Conservation (phyloP, 129 eudicot genomes). For the Heracleum sosnowskyi region DNA sequence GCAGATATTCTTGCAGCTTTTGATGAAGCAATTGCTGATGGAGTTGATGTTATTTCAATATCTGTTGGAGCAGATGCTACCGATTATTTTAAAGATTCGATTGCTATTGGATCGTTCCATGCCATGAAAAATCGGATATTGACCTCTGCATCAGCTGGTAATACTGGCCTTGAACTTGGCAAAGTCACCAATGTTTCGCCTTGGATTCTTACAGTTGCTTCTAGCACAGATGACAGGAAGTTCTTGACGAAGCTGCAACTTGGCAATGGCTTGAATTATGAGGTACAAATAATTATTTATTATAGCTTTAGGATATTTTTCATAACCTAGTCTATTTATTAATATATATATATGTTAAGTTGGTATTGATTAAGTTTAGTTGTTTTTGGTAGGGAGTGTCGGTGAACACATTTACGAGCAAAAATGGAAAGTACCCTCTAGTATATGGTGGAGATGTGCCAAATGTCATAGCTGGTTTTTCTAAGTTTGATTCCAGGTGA, state of each 20-base stretch:
- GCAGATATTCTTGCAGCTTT: conserved; percentile 52
- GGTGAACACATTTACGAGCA: conserved; percentile 31
- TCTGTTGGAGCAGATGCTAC: conserved; percentile 40
- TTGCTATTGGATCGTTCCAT: conserved; percentile 82
- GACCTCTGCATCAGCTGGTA: conserved; percentile 70
- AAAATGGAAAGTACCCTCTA: conserved; percentile 21
- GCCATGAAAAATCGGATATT: conserved; percentile 59
- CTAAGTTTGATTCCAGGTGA: conserved; percentile 30
- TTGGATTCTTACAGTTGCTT: conserved; percentile 55
- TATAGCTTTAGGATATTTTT: not conserved
- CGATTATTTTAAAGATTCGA: conserved; percentile 40
- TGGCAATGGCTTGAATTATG: conserved; percentile 33
- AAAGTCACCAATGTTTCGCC: conserved; percentile 38
- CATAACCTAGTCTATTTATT: not conserved
- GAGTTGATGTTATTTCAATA: conserved; percentile 73
- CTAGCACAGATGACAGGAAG: conserved; percentile 39
- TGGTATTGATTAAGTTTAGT: not conserved
- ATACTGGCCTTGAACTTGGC: conserved; percentile 38
- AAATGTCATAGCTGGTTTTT: conserved; percentile 22
- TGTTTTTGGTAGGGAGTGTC: conserved; percentile 26
- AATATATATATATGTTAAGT: not conserved
- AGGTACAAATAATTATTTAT: conserved; percentile 12
- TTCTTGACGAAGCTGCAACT: conserved; percentile 32
- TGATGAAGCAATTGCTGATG: conserved; percentile 73
- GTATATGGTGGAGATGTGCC: conserved; percentile 43